Evolutionary conservation across 2,329 filamentous ascomycete genomes (phyloP).

Genomic region (Trichophyton benhamiae): DNA sequence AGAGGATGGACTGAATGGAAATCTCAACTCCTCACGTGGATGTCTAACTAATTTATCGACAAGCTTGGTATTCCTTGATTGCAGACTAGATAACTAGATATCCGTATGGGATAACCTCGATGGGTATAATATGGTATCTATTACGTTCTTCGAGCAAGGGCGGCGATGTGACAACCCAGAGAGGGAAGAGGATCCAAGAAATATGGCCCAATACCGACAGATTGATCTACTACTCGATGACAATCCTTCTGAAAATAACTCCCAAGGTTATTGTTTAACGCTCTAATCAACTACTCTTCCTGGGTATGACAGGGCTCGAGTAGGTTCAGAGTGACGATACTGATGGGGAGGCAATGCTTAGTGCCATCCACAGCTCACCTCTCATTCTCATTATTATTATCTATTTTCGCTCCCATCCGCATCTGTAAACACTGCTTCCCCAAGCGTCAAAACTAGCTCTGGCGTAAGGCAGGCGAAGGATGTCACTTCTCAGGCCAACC

Average conservation of each 20-base stretch:
- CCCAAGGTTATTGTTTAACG: background rate
- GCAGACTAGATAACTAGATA: too few species aligned
- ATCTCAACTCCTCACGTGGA: conserved; percentile 1
- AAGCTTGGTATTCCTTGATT: background rate
- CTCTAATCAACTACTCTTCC: background rate
- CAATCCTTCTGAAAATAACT: background rate
- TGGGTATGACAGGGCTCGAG: conserved; percentile 1
- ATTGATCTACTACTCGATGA: background rate
- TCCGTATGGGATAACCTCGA: background rate
- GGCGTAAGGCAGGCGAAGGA: background rate
- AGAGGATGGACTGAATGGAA: background rate
- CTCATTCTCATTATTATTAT: background rate
- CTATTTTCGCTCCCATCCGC: too few species aligned
- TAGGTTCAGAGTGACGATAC: background rate
- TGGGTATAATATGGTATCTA: background rate
- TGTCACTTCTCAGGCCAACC: background rate
- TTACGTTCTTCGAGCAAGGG: background rate
- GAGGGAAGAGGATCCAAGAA: background rate
- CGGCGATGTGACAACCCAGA: background rate
- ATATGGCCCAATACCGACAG: background rate
- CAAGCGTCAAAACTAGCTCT: background rate
- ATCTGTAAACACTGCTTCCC: too few species aligned
- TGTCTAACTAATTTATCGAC: background rate
- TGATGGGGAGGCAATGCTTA: background rate
- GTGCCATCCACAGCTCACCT: background rate